These are phyloP conservation scores for Rhododendron williamsianum DNA, from an alignment of 148 eudicot species.

Conservation along the genomic window DNA sequence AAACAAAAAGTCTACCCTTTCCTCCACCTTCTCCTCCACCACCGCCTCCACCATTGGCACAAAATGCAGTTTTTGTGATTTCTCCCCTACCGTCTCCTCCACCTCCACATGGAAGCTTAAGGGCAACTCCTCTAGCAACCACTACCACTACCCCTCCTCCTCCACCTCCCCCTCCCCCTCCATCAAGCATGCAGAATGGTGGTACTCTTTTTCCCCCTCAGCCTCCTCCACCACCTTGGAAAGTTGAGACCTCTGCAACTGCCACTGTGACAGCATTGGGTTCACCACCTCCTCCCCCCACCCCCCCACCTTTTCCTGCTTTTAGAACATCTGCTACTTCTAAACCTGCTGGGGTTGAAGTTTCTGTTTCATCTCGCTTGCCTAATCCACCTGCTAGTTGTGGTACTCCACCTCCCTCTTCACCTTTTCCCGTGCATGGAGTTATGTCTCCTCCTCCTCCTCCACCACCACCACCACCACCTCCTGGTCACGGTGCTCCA, in stretches of 20 bases:
- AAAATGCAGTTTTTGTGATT: neutral
- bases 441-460: neutral
- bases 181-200: neutral
- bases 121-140: neutral
- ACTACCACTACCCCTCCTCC: slow-evolving; percentile 14
- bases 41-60: slow-evolving; percentile 17
- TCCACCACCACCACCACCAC: slow-evolving; percentile 27
- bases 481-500: slow-evolving; percentile 8
- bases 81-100: slow-evolving; percentile 27
- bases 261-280: neutral
- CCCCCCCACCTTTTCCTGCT: slow-evolving; percentile 12
- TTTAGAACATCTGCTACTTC: slow-evolving; percentile 11
- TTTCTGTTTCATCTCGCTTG: slow-evolving; percentile 21
- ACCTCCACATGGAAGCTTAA: slow-evolving; percentile 19
- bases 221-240: slow-evolving; percentile 8
- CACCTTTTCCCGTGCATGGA: slow-evolving; percentile 16
- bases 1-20: slow-evolving; percentile 6
- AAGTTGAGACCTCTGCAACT: neutral
- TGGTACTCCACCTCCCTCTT: slow-evolving; percentile 19
- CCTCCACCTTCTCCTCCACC: slow-evolving; percentile 20
- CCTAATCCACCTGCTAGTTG: slow-evolving; percentile 23
- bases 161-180: slow-evolving; percentile 17
- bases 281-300: slow-evolving; percentile 11
- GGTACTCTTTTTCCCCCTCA: neutral
- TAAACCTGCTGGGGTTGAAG: neutral